A percentile compares a stretch with the other conserved stretches of the same genome.
Conservation (phyloP, 495 filamentous ascomycete genomes). For the Oleoguttula mirabilis region DNA sequence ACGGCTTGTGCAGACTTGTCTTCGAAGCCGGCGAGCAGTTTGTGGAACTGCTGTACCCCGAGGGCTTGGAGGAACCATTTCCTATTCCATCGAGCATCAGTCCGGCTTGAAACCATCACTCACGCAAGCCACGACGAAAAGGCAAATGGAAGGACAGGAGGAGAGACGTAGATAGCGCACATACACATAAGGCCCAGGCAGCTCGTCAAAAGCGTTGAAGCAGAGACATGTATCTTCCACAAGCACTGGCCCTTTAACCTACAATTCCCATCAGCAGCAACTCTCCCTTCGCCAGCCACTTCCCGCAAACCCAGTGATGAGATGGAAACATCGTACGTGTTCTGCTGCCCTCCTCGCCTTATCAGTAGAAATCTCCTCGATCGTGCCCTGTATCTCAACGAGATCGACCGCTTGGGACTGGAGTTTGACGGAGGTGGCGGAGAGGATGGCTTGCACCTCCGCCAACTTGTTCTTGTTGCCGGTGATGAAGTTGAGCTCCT, state of each 20-base stretch:
- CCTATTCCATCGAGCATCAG: slow-evolving; percentile 40
- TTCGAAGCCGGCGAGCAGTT: slow-evolving; percentile 76
- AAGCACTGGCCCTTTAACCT: slow-evolving; percentile 78
- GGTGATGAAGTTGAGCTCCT: slow-evolving; percentile 80
- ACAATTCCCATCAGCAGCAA: too few species aligned
- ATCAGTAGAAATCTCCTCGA: slow-evolving; percentile 79
- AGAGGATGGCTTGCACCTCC: slow-evolving; percentile 79
- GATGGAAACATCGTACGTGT: too few species aligned
- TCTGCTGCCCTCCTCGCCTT: slow-evolving; percentile 74
- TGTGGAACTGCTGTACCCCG: slow-evolving; percentile 76
- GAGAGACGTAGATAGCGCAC: too few species aligned
- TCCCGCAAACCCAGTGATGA: neutral
- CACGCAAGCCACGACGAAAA: too few species aligned
- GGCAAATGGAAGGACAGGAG: too few species aligned
- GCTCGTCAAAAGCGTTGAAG: slow-evolving; percentile 75
- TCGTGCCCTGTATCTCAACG: slow-evolving; percentile 79
- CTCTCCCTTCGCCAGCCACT: neutral
- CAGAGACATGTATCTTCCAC: slow-evolving; percentile 93
- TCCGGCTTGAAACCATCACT: too few species aligned
- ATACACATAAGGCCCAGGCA: slow-evolving; percentile 97
- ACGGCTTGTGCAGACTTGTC: slow-evolving; percentile 87
- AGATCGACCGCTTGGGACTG: slow-evolving; percentile 64
- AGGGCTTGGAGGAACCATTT: slow-evolving; percentile 85
- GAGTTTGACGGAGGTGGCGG: slow-evolving; percentile 52
- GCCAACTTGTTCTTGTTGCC: slow-evolving; percentile 85